Base-by-base conservation (phyloP, 108 stramenopile species). In the Nitzschia sp. region DNA sequence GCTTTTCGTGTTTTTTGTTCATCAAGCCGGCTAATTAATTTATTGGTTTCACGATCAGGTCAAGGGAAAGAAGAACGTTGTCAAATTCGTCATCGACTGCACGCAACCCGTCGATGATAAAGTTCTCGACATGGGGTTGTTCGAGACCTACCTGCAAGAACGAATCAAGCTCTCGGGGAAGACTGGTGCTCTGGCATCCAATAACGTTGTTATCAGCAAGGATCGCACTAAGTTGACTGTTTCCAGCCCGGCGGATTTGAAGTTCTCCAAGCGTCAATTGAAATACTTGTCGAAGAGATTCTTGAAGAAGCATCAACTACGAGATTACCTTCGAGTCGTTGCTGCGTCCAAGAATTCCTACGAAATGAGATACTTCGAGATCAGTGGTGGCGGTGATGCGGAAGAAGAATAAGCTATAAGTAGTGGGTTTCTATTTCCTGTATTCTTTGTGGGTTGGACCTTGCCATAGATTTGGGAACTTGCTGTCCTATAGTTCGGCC, bases 211-310 rank as follows among this genome's bases (percentile, higher is more conserved):
- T 32, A 92, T 99, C 71, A 54, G 84, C 46, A 80, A 88, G 46
- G 98, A 99, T 64, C 83, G 90, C 61, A 95, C 94, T 61, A 96
- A 97, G 85, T 63, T 96, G 71, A 91, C 91, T 31, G 85, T 99
- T 67, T 74, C 88, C 28, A 86, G 90, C 32, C 89, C 93, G 2
- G 83, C 93, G n/a, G 97, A 97, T 42, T 78, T 96, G 21, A 80
- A 82, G 45, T 92, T 98, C 77, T 91, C 94, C 63, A 99, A 99
- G 89, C 91, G 98, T 65, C 98, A 99, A 82, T 79, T 99, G 45
- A 99, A 99, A 81, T 99, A 98, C 85, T 83, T 99, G 21, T 84
- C 96, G 65, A 99, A 99, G 93, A 92, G 97, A 75, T 98, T 97
- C 95, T 92, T 99, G 77, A 98, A 97, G 93, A 98, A 98, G 88